Evolutionary conservation across 2,329 filamentous ascomycete species (phyloP), one percentile per base, ranked within the genome.

Genomic region (Sclerotinia trifoliorum): DNA sequence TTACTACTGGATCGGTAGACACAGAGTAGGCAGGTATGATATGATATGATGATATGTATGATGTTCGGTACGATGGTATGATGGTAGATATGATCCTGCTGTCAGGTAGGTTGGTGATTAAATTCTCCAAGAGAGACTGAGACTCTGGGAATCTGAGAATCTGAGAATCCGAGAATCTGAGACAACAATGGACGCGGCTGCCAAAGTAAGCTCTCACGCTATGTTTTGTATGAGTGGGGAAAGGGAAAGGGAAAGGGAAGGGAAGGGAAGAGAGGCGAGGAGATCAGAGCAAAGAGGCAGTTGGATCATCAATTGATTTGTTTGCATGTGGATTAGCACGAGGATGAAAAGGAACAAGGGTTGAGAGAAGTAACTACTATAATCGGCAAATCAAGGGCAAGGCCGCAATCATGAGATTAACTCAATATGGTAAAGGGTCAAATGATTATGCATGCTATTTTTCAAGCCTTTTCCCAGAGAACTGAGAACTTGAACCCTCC

Each of bases 211-310:
- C 60, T 32, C 39, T 56, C 63, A 61, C 42, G 55, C 65, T 67
- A 62, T n/a, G 65, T 62, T 67, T 67, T 67, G 35, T 26, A 67
- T 67, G 35, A 15, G 65, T 67, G 65, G 65, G n/a, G 55, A 21
- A 21, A 35, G 35, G n/a, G 5, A 51, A 63, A 42, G 26, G 26
- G 19, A 35, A 21, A 29, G 29, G 29, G 29, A 29, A 29, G n/a
- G 11, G 39, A 63, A 42, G 26, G 26, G 11, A 35, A 21, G 19
- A 24, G 10, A 48, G 39, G 26, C 10, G 21, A 48, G 21, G 42
- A 51, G 57, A 44, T 24, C 42, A 42, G 39, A 42, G 48, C 4
- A 51, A 51, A 32, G 48, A 32, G 21, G 17, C n/a, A 13, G 26
- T 32, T 26, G n/a, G 26, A 29, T 29, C 3, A 64, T 24, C 19